These are phyloP conservation scores for Phialophora macrospora DNA, from an alignment of 2,329 filamentous ascomycete species.

Conservation along the genomic window DNA sequence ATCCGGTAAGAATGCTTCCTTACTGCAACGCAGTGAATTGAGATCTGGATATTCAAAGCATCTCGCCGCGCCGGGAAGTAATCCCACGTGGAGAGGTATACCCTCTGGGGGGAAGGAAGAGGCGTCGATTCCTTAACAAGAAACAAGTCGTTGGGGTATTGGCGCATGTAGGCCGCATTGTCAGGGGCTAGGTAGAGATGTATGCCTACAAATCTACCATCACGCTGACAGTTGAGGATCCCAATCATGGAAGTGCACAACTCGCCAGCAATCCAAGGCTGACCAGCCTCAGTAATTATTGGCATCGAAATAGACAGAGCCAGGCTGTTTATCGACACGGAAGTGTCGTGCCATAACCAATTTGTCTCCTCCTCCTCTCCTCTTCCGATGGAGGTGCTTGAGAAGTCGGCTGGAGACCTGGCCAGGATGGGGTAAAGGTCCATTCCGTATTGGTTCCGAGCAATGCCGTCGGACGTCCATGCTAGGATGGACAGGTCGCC, in stretches of 20 bases:
- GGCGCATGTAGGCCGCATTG: neutral
- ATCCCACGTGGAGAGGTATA: neutral
- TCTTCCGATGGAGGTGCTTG: neutral
- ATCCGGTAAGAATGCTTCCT: neutral
- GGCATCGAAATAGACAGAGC: neutral
- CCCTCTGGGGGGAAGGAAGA: neutral
- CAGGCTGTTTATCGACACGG: neutral
- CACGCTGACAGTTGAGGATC: neutral
- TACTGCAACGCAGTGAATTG: neutral
- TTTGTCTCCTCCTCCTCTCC: no score
- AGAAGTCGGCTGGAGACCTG: neutral
- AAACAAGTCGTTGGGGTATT: neutral
- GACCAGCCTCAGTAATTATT: neutral
- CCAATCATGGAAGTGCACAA: neutral
- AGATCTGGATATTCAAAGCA: neutral
- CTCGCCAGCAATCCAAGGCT: neutral
- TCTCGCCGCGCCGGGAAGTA: neutral
- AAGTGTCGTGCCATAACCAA: neutral
- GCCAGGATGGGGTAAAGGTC: neutral
- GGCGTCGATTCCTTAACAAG: neutral
- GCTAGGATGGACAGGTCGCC: neutral
- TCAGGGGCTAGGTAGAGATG: neutral
- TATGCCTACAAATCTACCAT: neutral
- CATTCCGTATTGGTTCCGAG: neutral
- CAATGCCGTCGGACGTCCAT: neutral